These are phyloP conservation scores for Achaetomium macrosporum DNA, from an alignment of 2,329 filamentous ascomycete genomes.

Conservation along the genomic window DNA sequence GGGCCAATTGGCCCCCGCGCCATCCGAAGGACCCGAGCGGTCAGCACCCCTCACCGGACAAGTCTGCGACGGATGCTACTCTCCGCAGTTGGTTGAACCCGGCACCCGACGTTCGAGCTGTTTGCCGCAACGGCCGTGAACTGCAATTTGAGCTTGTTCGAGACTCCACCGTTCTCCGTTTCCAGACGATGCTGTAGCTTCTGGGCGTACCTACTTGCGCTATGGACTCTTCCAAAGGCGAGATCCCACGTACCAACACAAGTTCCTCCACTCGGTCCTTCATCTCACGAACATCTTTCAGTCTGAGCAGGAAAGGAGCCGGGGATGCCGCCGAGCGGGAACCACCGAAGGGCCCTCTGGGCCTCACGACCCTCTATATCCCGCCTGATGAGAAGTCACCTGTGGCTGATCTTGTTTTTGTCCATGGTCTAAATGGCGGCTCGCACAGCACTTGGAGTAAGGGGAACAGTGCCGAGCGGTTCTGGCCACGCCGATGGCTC, in stretches of 20 bases:
- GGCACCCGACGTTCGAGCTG: no score
- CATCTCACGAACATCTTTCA: neutral
- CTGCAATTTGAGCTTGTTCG: no score
- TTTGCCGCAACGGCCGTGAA: no score
- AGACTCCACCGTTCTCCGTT: no score
- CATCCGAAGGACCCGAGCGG: no score
- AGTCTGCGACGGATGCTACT: no score
- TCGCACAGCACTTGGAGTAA: slow-evolving; percentile 33
- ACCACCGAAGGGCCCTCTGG: slow-evolving; percentile 22
- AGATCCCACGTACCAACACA: no score
- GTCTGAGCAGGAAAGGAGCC: neutral
- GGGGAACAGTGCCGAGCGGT: slow-evolving; percentile 18
- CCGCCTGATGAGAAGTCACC: slow-evolving; percentile 6
- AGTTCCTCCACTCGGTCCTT: neutral
- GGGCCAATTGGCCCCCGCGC: no score
- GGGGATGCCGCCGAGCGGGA: neutral
- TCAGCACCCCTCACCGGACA: no score
- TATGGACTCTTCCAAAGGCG: neutral
- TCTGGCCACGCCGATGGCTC: slow-evolving; percentile 34
- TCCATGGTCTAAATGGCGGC: slow-evolving; percentile 35
- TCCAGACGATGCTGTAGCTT: no score
- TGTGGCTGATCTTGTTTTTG: slow-evolving; percentile 32
- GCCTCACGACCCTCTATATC: slow-evolving; percentile 22
- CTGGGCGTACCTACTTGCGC: neutral
- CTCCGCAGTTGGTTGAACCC: no score